phyloP scores from a whole-genome alignment of 345 rosid genomes.

The Salix udensis region DNA sequence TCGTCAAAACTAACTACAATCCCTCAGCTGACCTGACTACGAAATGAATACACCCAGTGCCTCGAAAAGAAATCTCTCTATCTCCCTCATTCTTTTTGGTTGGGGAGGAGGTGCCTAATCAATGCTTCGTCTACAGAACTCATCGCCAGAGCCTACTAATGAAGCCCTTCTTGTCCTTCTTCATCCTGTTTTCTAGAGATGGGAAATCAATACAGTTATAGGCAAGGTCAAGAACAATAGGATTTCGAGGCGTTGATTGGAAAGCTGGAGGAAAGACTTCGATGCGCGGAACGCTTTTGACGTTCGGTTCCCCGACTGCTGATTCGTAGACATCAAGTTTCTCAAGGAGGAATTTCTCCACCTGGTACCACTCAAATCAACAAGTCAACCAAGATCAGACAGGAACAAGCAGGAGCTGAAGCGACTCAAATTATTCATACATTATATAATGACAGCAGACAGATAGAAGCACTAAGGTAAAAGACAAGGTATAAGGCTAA shows the following conservation, averaged over 20 bases:
- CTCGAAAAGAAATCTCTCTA: neutral
- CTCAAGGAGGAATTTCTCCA: conserved; percentile 67
- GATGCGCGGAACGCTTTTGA: conserved; percentile 58
- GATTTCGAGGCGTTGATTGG: conserved; percentile 63
- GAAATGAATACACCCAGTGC: neutral
- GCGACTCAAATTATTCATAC: neutral
- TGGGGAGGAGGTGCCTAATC: neutral
- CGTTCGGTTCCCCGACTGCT: conserved; percentile 60
- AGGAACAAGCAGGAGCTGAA: neutral
- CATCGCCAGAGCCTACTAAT: conserved; percentile 67
- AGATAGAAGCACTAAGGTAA: neutral
- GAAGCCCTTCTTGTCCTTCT: conserved; percentile 71
- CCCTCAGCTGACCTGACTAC: conserved; percentile 3
- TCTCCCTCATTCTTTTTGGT: neutral
- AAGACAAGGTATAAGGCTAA: neutral
- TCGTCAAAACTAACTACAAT: neutral
- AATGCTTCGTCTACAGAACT: conserved; percentile 10
- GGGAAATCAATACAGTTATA: conserved; percentile 68
- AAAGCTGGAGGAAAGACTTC: conserved; percentile 83
- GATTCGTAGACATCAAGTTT: conserved; percentile 82
- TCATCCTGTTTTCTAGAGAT: conserved; percentile 72
- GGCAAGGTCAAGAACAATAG: conserved; percentile 87
- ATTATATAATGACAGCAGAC: neutral
- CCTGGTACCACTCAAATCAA: conserved; percentile 34
- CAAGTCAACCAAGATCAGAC: neutral